Conservation (phyloP, 441 rosid species). For the Corymbia calophylla region DNA sequence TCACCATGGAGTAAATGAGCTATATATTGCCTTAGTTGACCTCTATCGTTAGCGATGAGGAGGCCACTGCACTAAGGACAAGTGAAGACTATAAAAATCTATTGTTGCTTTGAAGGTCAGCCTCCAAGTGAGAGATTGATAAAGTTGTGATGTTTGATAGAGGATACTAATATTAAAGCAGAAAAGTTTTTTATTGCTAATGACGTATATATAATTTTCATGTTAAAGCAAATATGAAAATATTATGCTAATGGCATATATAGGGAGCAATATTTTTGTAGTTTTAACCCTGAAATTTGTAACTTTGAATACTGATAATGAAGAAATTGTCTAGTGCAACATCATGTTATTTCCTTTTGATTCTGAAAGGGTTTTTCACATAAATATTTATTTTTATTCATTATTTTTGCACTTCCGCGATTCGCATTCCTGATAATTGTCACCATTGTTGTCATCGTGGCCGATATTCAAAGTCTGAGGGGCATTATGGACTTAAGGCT, state of each 20-base stretch:
- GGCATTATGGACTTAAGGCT: neutral
- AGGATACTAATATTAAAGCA: neutral
- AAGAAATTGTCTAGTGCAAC: too few species aligned
- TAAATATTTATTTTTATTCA: too few species aligned
- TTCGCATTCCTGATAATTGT: neutral
- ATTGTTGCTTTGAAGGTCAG: neutral
- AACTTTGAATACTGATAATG: neutral
- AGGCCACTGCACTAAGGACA: neutral
- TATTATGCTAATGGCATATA: neutral
- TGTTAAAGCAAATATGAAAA: neutral
- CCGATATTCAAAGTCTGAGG: neutral
- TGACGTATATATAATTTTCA: neutral
- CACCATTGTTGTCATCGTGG: neutral
- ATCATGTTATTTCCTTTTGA: neutral
- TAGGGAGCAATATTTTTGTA: too few species aligned
- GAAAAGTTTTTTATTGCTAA: neutral
- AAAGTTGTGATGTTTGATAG: neutral
- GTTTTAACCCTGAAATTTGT: neutral
- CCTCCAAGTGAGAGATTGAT: neutral
- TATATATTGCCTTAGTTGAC: neutral
- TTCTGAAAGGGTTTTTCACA: neutral
- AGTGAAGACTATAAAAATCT: neutral
- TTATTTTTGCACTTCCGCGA: neutral
- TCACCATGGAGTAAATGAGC: neutral
- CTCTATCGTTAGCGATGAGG: neutral